Conservation (phyloP, 306 rosid species). For the Ammopiptanthus mongolicus region DNA sequence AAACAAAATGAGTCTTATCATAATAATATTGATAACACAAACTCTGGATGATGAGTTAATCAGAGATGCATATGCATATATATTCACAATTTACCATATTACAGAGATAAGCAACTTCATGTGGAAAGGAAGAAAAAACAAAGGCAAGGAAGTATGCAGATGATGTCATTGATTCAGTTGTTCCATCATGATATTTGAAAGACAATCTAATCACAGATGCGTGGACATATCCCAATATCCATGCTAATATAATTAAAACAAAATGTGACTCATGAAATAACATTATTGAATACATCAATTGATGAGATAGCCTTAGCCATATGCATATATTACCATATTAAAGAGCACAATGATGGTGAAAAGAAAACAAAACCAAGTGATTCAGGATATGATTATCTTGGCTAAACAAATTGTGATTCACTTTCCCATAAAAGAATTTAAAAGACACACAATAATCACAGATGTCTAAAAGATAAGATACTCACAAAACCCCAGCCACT, state of each 20-base stretch:
- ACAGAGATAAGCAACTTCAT: background rate
- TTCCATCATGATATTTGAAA: conserved; percentile 4
- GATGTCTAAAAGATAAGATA: conserved; percentile 22
- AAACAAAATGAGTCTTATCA: background rate
- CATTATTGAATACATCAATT: background rate
- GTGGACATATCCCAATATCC: background rate
- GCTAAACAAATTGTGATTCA: background rate
- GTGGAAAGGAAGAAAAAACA: background rate
- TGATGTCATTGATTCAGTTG: background rate
- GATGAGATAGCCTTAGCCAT: background rate
- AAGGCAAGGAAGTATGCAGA: conserved; percentile 3
- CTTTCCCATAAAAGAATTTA: background rate
- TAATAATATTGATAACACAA: background rate
- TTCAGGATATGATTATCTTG: background rate
- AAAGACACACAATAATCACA: background rate
- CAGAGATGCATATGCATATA: background rate
- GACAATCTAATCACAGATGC: background rate
- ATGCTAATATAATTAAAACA: background rate
- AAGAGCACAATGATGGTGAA: background rate
- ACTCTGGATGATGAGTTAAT: background rate
- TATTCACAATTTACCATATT: background rate
- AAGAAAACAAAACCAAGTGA: background rate
- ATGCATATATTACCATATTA: background rate
- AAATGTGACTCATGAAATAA: conserved; percentile 3
- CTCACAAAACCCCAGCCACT: conserved; percentile 99